phyloP scores from a whole-genome alignment of 2,329 filamentous ascomycete genomes.

The Phaeosphaeriaceae sp. region DNA sequence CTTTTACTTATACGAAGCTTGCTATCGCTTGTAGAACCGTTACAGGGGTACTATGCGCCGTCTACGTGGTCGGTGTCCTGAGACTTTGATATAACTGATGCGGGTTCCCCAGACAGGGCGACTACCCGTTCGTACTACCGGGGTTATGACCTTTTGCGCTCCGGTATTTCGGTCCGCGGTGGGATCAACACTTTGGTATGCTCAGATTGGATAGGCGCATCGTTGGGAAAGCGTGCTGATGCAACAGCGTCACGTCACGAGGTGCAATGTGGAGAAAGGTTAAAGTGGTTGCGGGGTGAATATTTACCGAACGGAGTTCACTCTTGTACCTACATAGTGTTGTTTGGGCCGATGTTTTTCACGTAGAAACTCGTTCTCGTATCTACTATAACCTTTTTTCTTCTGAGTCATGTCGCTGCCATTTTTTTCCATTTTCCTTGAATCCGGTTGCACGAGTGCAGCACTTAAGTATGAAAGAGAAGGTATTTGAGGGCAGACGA shows the following conservation, averaged over 20 bases:
- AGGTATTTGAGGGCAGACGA: slow-evolving; percentile 12
- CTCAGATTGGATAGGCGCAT: slow-evolving; percentile 4
- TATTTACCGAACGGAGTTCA: slow-evolving; percentile 17
- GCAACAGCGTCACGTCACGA: slow-evolving; percentile 10
- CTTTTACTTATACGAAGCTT: slow-evolving; percentile 27
- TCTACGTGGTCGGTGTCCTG: slow-evolving; percentile 6
- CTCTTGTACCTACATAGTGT: no score
- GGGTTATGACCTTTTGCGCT: slow-evolving; percentile 6
- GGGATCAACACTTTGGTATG: not conserved
- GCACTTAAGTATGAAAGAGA: slow-evolving; percentile 18
- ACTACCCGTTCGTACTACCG: not conserved
- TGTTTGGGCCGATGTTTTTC: not conserved
- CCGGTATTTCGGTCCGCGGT: slow-evolving; percentile 9
- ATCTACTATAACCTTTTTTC: slow-evolving; percentile 20
- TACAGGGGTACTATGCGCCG: slow-evolving; percentile 9
- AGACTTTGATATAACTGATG: not conserved
- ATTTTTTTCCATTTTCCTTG: slow-evolving; percentile 18
- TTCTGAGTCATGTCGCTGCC: slow-evolving; percentile 7
- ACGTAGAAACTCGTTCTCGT: not conserved
- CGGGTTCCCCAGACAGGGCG: slow-evolving; percentile 11
- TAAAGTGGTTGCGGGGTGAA: slow-evolving; percentile 15
- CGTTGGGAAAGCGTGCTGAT: slow-evolving; percentile 4
- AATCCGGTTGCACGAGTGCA: slow-evolving; percentile 21
- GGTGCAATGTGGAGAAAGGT: slow-evolving; percentile 1
- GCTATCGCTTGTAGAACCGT: slow-evolving; percentile 1